Base-by-base conservation (phyloP, 202 grass and related monocot genomes). In the Carex arenaria region DNA sequence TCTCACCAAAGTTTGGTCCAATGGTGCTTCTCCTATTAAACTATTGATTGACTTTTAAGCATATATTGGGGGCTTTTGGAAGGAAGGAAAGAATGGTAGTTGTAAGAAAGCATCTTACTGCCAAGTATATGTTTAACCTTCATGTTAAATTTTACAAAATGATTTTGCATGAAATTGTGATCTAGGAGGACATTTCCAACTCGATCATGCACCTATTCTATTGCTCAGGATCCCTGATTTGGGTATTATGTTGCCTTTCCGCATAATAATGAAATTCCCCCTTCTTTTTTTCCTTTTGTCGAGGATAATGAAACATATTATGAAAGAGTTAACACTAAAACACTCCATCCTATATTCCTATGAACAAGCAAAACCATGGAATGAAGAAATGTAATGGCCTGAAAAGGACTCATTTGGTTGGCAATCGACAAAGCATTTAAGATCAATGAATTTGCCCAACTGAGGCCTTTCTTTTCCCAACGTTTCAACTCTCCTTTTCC, bases 31-130 rank as follows among this genome's bases (percentile, higher is more conserved):
- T 73, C 61, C 54, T 66, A 70, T 87, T 89, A 84, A 86, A 82
- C 72, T 89, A 88, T 94, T 87, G 83, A 88, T 81, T 90, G 86
- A 85, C 92, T 92, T 92, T 56, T 79, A 92, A 94, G 90, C 78
- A 78, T 91, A n/a, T 47, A 69, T 11, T 57, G 80, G 81, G 70
- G 65, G 26, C 42, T 85, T 78, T 76, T 78, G 18, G 59, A 85
- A 45, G 83, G 19, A 75, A 85, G 26, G 26, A 54, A 67, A 64
- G 34, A 40, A 51, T 85, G 72, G 42, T 82, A 54, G 45, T 68
- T 82, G 63, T 64, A 82, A 52, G 80, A 45, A 81, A 65, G 0
- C 19, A 34, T 26, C 59, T 64, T 42, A 54, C 6, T 80, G 36
- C 3, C 3, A 3, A 3, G 4, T 18, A 43, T 63, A 42, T 45